Evolutionary conservation across 352 stramenopile species (phyloP), one percentile per base, ranked within the genome.

Genomic region (Phytophthora idaei): DNA sequence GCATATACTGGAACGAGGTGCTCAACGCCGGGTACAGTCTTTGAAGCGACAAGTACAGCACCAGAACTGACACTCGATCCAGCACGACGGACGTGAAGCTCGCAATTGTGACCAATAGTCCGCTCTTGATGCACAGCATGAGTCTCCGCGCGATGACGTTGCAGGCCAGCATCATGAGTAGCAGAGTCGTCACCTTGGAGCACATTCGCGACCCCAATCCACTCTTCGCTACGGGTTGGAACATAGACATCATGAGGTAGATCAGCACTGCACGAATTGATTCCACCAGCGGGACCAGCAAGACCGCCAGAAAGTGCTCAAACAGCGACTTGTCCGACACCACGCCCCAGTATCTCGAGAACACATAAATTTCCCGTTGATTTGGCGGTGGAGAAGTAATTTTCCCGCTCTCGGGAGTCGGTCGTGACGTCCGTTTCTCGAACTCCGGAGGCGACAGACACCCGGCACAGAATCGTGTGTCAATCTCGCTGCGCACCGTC

Each of bases 301-400:
- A 41, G 4, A 93, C 46, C 21, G 80, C 82, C 10, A 90, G 52
- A 46, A 93, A 90, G 64, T 95, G 85, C 31, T 73, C 70, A 39
- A 89, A 45, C 27, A 90, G 64, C 46, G 87, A 89, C 57, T 87
- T 85, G 76, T 95, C 77, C 12, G 87, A 95, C 21, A 86, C 80
- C 14, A 95, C 85, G 46, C 86, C 81, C 84, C 87, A 91, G 54
- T 95, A 94, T 36, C 87, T 85, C 25, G 85, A 92, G 63, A 94
- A 93, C 7, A 94, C 77, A 63, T 95, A 93, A 14, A 93, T 77
- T 57, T 90, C 77, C 31, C 64, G 52, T 21, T 53, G 14, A 44
- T 71, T 51, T 3, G 45, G 63, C 12, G 60, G 39, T 32, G 52
- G 45, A 6, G 55, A 61, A 17, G 37, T 65, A 29, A 78, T 55